phyloP scores from a whole-genome alignment of 2,329 filamentous ascomycete genomes.

The Tolypocladium tundrense region DNA sequence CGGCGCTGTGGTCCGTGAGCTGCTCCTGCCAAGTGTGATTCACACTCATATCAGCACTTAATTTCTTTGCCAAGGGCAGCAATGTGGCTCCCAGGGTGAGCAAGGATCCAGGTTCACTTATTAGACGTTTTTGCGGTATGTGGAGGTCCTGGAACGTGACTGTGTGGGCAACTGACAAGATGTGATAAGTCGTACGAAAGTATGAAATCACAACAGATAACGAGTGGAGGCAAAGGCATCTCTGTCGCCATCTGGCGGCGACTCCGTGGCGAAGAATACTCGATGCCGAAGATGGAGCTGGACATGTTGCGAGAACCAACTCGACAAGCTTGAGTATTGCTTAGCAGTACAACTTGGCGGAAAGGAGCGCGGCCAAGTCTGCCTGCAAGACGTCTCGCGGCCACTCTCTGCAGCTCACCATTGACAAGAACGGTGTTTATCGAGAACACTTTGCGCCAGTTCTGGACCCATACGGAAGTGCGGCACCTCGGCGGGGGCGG shows the following conservation, averaged over 20 bases:
- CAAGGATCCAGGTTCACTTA: not conserved
- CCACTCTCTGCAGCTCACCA: no score
- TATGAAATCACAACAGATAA: not conserved
- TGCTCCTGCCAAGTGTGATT: not conserved
- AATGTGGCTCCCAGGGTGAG: not conserved
- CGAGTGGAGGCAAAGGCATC: not conserved
- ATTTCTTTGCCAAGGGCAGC: not conserved
- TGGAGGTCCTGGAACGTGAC: not conserved
- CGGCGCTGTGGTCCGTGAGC: not conserved
- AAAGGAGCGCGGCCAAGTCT: not conserved
- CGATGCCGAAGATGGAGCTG: no score
- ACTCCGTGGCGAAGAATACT: no score
- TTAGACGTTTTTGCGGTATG: not conserved
- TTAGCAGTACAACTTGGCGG: not conserved
- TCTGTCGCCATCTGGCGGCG: no score
- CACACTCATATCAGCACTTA: not conserved
- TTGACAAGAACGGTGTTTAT: no score
- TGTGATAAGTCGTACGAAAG: no score
- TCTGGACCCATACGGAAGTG: not conserved
- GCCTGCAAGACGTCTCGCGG: not conserved
- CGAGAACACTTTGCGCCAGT: not conserved
- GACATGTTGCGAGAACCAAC: not conserved
- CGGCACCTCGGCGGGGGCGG: no score
- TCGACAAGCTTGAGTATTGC: not conserved
- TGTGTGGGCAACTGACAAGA: not conserved